Base-by-base conservation (phyloP, 1,284 basidiomycete species). In the Peniophora sp. region DNA sequence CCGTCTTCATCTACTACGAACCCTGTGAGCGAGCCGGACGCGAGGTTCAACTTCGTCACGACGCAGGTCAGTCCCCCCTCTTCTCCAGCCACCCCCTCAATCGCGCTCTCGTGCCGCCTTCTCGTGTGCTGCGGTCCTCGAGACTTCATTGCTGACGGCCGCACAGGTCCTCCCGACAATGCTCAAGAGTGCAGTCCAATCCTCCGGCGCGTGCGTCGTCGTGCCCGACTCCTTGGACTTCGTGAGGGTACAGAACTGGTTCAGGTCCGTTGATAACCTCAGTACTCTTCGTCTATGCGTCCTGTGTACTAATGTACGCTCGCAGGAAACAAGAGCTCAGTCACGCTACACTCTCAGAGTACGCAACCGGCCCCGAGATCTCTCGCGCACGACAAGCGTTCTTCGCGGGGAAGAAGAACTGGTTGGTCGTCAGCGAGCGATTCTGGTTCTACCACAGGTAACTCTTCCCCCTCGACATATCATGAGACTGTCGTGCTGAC, bases 181-280 rank as follows among this genome's bases (percentile, higher is more conserved):
- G 12, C 70, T 93, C 47, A 94, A 92, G 65, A 96, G 94, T 1
- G 97, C 96, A 0, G 88, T 98, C 3, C 86, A 91, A 64, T 88
- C 92, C 56, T 75, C 83, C 37, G 92, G 94, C 63, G 93, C 93
- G 0, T 77, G 88, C 51, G 77, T 99, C 58, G 89, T 98, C 60
- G 74, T 99, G 10, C 94, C 97, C 0, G 94, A 91, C 0, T 98
- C 96, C 55, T 97, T 97, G 63, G 97, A 99, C 70, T 99, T 97
- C 67, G 90, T 98, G 49, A 81, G 92, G 11, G 74, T 99, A 3
- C 87, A 92, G 51, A 92, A 94, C 57, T 75, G 91, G 64, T 85
- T 99, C 65, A 79, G 27, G 27, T 32, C 12, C 27, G 27, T 32
- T n/a, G n/a, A n/a, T n/a, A n/a, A n/a, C n/a, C n/a, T n/a, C n/a